phyloP scores from a whole-genome alignment of 2,329 filamentous ascomycete genomes.

The Tolypocladium capitatum region DNA sequence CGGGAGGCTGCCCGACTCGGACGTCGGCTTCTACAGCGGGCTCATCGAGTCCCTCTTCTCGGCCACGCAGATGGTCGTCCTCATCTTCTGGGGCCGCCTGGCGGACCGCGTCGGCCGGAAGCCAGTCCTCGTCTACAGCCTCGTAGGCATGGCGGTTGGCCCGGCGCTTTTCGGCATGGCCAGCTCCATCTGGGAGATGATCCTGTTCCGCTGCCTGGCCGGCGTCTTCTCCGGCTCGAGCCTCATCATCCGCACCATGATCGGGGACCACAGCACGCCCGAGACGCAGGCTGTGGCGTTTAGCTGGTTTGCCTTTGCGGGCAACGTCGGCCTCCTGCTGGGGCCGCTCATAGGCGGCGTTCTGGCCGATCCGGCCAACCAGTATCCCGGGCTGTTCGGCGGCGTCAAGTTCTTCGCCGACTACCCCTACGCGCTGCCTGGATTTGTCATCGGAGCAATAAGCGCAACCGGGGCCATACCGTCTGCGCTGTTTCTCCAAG shows the following conservation, averaged over 20 bases:
- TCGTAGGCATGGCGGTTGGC: slow-evolving; percentile 48
- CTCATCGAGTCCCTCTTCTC: slow-evolving; percentile 65
- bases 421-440: slow-evolving; percentile 42
- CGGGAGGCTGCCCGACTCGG: slow-evolving; percentile 44
- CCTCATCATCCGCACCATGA: slow-evolving; percentile 65
- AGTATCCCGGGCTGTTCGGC: slow-evolving; percentile 45
- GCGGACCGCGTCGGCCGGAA: slow-evolving; percentile 57
- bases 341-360: slow-evolving; percentile 58
- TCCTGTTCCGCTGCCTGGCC: slow-evolving; percentile 55
- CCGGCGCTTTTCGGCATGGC: slow-evolving; percentile 58
- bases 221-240: slow-evolving; percentile 63
- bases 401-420: slow-evolving; percentile 28
- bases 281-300: slow-evolving; percentile 62
- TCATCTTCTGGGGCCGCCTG: slow-evolving; percentile 57
- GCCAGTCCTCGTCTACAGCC: slow-evolving; percentile 54
- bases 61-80: slow-evolving; percentile 61
- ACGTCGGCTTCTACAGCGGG: slow-evolving; percentile 69
- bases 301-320: slow-evolving; percentile 62
- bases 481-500: slow-evolving; percentile 44
- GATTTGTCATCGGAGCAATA: slow-evolving; percentile 42
- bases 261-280: slow-evolving; percentile 57
- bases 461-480: slow-evolving; percentile 38
- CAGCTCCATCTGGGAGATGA: slow-evolving; percentile 57
- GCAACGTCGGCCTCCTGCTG: slow-evolving; percentile 61
- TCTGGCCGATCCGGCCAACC: slow-evolving; percentile 51